These are phyloP conservation scores for Hygrophorus russula DNA, from an alignment of 768 basidiomycete genomes.

Conservation along the genomic window DNA sequence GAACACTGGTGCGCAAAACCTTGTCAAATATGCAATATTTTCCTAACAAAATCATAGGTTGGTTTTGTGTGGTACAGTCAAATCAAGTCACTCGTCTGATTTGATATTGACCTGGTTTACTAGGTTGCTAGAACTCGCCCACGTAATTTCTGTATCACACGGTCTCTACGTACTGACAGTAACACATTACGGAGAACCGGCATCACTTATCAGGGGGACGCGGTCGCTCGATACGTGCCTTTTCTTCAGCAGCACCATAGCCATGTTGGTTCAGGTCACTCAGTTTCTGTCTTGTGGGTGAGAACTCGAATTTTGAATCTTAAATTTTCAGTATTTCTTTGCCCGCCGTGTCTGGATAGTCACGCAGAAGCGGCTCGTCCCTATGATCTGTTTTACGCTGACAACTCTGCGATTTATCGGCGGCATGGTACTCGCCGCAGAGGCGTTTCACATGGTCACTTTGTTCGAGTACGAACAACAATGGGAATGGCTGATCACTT, in stretches of 20 bases:
- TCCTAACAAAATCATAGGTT: slow-evolving; percentile 1
- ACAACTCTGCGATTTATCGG: slow-evolving; percentile 17
- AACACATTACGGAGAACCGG: slow-evolving; percentile 13
- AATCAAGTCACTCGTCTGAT: too few species aligned
- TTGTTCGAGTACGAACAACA: slow-evolving; percentile 13
- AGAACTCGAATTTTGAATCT: too few species aligned
- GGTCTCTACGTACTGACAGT: slow-evolving; percentile 22
- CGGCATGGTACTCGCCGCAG: slow-evolving; percentile 16
- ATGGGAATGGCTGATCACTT: slow-evolving; percentile 21
- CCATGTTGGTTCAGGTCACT: slow-evolving; percentile 18
- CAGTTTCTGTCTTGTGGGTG: not conserved
- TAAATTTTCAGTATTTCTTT: slow-evolving; percentile 19
- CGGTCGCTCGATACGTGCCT: slow-evolving; percentile 12
- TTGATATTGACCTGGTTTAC: not conserved
- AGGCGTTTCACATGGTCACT: slow-evolving; percentile 13
- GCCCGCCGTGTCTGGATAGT: slow-evolving; percentile 18
- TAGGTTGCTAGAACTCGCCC: slow-evolving; percentile 18
- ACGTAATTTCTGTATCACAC: slow-evolving; percentile 17
- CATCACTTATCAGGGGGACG: slow-evolving; percentile 12
- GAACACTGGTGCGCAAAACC: slow-evolving; percentile 10
- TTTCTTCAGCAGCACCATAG: slow-evolving; percentile 18
- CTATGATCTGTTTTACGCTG: slow-evolving; percentile 15
- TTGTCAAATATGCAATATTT: not conserved
- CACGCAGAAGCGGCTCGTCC: slow-evolving; percentile 17
- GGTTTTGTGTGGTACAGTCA: slow-evolving; percentile 1